Percentiles rank a stretch among this genome's conserved stretches.
Evolutionary conservation across 129 eudicot species (phyloP).

Genomic region (Flaveria robusta): DNA sequence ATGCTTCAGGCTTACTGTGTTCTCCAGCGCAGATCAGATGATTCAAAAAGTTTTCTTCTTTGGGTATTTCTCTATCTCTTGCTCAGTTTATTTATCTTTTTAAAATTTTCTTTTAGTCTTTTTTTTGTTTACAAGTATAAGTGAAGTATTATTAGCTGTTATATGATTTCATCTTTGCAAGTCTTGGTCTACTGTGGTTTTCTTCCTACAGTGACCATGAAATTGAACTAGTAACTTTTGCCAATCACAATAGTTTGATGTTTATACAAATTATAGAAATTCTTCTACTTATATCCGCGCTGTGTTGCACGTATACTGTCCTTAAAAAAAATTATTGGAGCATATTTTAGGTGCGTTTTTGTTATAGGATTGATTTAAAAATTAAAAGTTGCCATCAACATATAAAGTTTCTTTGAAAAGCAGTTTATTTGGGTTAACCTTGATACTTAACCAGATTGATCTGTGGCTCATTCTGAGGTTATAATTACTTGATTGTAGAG

Average conservation of each 20-base stretch:
- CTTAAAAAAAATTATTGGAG: background rate
- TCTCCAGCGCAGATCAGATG: constrained; percentile 73
- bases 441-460: background rate
- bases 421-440: background rate
- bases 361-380: background rate
- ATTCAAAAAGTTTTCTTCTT: constrained; percentile 31
- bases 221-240: background rate
- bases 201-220: background rate
- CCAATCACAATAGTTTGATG: background rate
- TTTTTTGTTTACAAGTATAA: background rate
- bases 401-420: background rate
- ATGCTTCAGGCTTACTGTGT: constrained; percentile 77
- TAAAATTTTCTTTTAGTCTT: background rate
- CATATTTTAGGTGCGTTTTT: background rate
- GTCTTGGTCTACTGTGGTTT: background rate
- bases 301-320: background rate
- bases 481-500: background rate
- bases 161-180: background rate
- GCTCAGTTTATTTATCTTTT: constrained; percentile 17
- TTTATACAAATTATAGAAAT: background rate
- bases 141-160: background rate
- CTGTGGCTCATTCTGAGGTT: background rate
- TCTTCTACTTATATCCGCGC: background rate
- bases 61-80: constrained; percentile 32
- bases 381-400: background rate